phyloP scores from a whole-genome alignment of 352 stramenopile genomes.

The Globisporangium solare region DNA sequence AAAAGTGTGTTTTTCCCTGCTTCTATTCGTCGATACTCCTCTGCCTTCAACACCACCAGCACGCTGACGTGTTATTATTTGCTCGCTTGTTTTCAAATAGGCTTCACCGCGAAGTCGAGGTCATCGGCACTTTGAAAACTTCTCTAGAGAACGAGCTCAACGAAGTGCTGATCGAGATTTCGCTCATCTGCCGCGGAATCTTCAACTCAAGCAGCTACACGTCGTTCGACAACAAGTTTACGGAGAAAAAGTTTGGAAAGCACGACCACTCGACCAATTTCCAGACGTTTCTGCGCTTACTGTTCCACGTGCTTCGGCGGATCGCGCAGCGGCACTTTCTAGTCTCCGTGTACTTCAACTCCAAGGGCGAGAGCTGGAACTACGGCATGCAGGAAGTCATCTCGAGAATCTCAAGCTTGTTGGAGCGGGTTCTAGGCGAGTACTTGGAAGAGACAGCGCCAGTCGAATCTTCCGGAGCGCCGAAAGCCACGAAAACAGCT shows the following conservation, averaged over 20 bases:
- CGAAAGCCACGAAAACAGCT: constrained; percentile 18
- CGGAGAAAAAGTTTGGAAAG: constrained; percentile 61
- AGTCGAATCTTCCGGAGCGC: constrained; percentile 11
- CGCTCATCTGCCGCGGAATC: constrained; percentile 61
- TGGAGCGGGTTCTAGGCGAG: constrained; percentile 61
- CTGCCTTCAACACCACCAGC: no score
- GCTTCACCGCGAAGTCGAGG: constrained; percentile 69
- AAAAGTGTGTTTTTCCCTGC: constrained; percentile 36
- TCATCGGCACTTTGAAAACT: constrained; percentile 67
- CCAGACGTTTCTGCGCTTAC: constrained; percentile 56
- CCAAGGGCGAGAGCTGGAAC: constrained; percentile 53
- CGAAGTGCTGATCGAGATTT: constrained; percentile 54
- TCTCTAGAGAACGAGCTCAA: constrained; percentile 64
- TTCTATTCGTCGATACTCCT: background rate
- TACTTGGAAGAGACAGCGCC: constrained; percentile 50
- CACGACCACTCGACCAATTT: constrained; percentile 67
- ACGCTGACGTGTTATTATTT: constrained; percentile 3
- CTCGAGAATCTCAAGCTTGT: constrained; percentile 52
- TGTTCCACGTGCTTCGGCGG: constrained; percentile 61
- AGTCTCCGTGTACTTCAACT: constrained; percentile 56
- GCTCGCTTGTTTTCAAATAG: constrained; percentile 23
- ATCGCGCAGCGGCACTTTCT: constrained; percentile 69
- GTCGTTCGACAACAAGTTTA: constrained; percentile 75
- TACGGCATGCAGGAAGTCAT: constrained; percentile 68
- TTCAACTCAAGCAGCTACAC: constrained; percentile 74